These are phyloP conservation scores for Hyphopichia burtonii DNA, from an alignment of 1,139 yeast species.

Conservation along the genomic window DNA sequence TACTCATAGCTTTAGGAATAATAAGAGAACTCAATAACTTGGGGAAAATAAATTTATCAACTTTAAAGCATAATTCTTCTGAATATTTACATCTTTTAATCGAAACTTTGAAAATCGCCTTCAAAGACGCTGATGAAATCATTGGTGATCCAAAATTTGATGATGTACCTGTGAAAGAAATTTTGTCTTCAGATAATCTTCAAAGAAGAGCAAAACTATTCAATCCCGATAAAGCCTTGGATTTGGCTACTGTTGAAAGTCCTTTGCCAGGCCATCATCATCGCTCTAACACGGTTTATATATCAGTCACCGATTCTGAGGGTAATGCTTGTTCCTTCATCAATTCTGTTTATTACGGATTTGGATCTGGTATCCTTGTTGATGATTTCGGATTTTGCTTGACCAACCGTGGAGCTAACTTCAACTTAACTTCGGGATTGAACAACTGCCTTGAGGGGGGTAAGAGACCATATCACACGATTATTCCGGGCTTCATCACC, in stretches of 20 bases:
- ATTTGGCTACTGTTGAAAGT: conserved; percentile 42
- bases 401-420: conserved; percentile 78
- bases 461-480: conserved; percentile 81
- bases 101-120: conserved; percentile 71
- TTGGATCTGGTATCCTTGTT: conserved; percentile 74
- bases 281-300: conserved; percentile 76
- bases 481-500: conserved; percentile 75
- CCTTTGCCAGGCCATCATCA: conserved; percentile 64
- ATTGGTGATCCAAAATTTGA: conserved; percentile 60
- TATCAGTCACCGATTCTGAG: conserved; percentile 63
- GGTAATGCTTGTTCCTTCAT: conserved; percentile 86
- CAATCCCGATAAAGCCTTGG: conserved; percentile 34
- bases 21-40: conserved; percentile 53
- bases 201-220: conserved; percentile 50
- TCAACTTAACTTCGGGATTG: conserved; percentile 58
- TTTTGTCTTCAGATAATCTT: conserved; percentile 47
- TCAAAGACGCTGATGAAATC: conserved; percentile 74
- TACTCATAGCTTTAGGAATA: conserved; percentile 65
- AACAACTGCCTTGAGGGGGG: conserved; percentile 65
- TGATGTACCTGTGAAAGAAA: conserved; percentile 32
- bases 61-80: conserved; percentile 62
- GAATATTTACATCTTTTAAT: conserved; percentile 69
- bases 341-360: conserved; percentile 68
- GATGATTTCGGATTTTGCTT: conserved; percentile 67
- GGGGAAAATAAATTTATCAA: conserved; percentile 44